Evolutionary conservation across 2,329 filamentous ascomycete species (phyloP), one percentile per base, ranked within the genome.

Genomic region (Trichophyton mentagrophytes): DNA sequence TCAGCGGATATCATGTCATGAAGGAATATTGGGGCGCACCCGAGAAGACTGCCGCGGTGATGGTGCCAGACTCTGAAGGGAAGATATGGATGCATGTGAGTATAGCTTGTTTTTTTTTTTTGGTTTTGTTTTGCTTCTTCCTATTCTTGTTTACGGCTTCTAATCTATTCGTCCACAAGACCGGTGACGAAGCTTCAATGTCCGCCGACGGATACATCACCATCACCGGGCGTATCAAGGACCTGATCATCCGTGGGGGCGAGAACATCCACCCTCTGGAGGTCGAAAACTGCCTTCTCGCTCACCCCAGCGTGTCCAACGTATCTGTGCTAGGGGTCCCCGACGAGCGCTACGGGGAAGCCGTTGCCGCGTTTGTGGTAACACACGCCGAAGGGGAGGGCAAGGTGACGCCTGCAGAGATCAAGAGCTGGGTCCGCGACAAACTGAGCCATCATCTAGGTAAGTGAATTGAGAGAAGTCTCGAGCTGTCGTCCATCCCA

Each of bases 201-300:
- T 89, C 95, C 63, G 78, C 74, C 3, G 80, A 90, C 30, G 93
- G 92, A 1, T 97, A 90, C 70, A 83, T 96, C 1, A 82, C 83
- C 66, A 96, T 97, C 69, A 96, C 90, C 0, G 90, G 91, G 2
- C 81, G 91, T 15, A 92, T 96, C 70, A 97, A 97, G 74, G 93
- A 99, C 71, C 75, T 97, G 60, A 96, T 99, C 67, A 97, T 97
- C 70, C 83, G 90, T 27, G 92, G 89, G 30, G 93, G 93, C 25
- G 93, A 97, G 72, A 99, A 99, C 71, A 96, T 96, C 61, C 89
- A 96, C 71, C 93, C 93, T 0, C 79, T 96, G 4, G 93, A 97
- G 72, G 81, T 97, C 2, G 93, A 99, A 72, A 91, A 95, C 70
- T 92, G 85, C 66, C 79, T 97, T 4, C 84, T 95, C 63, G 82